Percentiles rank a stretch among this genome's conserved stretches.
Evolutionary conservation across 441 rosid species (phyloP).

Genomic region (Populus trichocarpa): DNA sequence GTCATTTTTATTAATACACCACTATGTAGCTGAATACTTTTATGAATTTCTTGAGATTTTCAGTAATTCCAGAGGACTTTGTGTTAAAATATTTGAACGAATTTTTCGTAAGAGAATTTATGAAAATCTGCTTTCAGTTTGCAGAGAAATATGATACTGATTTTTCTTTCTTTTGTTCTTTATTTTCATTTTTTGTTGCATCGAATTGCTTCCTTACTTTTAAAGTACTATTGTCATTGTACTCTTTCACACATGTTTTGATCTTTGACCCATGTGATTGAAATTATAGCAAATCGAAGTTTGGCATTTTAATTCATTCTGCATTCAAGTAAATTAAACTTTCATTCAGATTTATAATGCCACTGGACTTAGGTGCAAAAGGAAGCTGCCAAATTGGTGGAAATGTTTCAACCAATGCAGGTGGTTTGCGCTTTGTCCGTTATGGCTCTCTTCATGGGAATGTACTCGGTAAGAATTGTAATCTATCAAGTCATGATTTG

Average conservation of each 20-base stretch:
- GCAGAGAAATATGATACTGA: not conserved
- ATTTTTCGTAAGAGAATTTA: not conserved
- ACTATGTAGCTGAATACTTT: not conserved
- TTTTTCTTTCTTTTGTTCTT: not conserved
- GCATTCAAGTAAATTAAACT: constrained; percentile 36
- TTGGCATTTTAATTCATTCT: constrained; percentile 14
- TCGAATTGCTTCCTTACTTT: not conserved
- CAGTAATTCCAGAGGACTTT: not conserved
- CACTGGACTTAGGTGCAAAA: constrained; percentile 98
- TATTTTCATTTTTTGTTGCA: no score
- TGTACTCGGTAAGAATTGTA: constrained; percentile 58
- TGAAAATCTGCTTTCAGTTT: not conserved
- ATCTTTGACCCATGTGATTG: not conserved
- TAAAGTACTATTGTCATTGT: not conserved
- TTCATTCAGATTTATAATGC: constrained; percentile 93
- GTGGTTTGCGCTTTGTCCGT: constrained; percentile 93
- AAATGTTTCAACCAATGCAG: constrained; percentile 97
- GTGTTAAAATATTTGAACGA: not conserved
- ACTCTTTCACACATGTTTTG: not conserved
- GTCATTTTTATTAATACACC: not conserved
- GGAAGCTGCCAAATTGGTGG: constrained; percentile 99
- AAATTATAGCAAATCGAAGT: constrained; percentile 2
- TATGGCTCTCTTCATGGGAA: constrained; percentile 93
- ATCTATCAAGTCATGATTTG: not conserved
- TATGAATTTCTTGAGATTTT: not conserved